Evolutionary conservation across 2,329 filamentous ascomycete species (phyloP), one percentile per base, ranked within the genome.

Genomic region (Trichophyton verrucosum): DNA sequence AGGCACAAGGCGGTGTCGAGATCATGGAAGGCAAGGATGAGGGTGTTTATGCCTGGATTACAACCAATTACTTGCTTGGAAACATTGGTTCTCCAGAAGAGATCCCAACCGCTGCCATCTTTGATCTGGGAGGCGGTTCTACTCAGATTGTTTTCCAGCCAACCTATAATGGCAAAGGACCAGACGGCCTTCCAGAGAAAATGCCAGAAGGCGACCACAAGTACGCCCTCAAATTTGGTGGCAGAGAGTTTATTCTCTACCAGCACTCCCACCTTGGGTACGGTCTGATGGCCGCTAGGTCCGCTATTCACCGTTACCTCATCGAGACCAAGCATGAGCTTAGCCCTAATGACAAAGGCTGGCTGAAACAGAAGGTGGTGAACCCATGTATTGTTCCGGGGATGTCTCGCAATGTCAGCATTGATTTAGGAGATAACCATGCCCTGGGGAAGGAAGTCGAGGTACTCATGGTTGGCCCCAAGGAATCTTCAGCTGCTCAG

Each of bases 91-190:
- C 89, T 9, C 89, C 91, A 1, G 92, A 96, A 72, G 85, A 91
- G 73, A 90, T 84, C 64, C 88, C 90, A 58, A 97, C 94, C 1
- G 95, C 94, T 46, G 94, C 94, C 58, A 85, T 96, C 62, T 96
- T 99, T 70, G 94, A 99, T 72, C 86, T 99, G 57, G 94, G 94
- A 65, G 94, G 94, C 69, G 94, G 94, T 60, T 96, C 91, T 22
- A 99, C 95, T 13, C 94, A 99, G 78, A 96, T 99, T 71, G 95
- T 99, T 67, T 99, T 97, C 75, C 86, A 99, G 79, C 95, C 95
- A 22, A 95, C 87, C 58, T 99, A 96, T 77, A 87, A 89, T 72
- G 82, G 83, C 60, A 82, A 82, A 61, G 75, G 82, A 60, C 78
- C 81, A 57, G 88, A 89, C 64, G 91, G 91, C 62, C 88, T 96